Base-by-base conservation (phyloP, 2,329 filamentous ascomycete genomes). In the Penicillium sp. region DNA sequence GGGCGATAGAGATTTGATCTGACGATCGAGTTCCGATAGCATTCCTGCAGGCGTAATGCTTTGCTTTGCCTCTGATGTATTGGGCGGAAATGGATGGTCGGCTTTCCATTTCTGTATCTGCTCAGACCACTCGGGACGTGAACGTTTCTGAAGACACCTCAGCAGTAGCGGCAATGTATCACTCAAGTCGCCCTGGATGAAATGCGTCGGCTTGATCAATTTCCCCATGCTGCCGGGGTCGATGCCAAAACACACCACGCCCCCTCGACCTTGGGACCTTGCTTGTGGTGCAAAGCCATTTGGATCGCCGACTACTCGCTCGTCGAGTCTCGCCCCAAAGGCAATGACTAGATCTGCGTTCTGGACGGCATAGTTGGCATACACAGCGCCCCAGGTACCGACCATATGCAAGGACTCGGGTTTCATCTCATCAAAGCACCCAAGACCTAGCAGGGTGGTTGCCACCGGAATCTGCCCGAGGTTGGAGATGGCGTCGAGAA, bases 141-240 rank as follows among this genome's bases (percentile, higher is more conserved):
- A n/a, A 2, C 13, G 3, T 5, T n/a, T 6, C 26, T 39, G 34
- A 12, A 45, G 9, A 1, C 32, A 13, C 11, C 79, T 74, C 4
- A 88, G 88, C 24, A 96, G 62, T 42, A 96, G 81, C 18, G 78
- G 69, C 26, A 96, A 73, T 67, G 91, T 96, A 9, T 80, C 72
- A 1, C 83, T 81, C n/a, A 94, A 85, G 63, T 96, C 90, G 39
- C 91, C 91, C 69, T 93, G 88, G 12, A 96, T 83, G 37, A 90
- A 89, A 72, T 95, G 88, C 11, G 87, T 95, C 1, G 89, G 88
- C 71, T 96, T 87, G 6, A 97, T 85, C 32, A 96, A 89, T 78
- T 96, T 96, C 81, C 95, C 96, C 73, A 96, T 95, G 75, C 96
- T 96, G 82, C 95, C 95, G 58, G 90, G 90, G 83, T 94, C 84